These are phyloP conservation scores for Passiflora organensis DNA, from an alignment of 345 rosid species.

Conservation along the genomic window DNA sequence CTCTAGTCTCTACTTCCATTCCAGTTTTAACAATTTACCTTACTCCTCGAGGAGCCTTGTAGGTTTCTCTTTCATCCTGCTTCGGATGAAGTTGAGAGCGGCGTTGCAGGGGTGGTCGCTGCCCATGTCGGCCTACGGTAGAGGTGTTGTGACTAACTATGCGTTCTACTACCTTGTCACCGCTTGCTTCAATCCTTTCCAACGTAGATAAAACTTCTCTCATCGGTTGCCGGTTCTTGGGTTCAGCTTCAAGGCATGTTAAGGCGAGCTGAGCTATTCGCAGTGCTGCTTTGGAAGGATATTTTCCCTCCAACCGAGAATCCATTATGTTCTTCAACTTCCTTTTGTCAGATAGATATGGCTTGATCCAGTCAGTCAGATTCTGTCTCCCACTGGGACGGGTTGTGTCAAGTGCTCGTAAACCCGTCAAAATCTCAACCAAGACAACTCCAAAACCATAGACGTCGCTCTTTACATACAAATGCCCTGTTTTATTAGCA, in stretches of 20 bases:
- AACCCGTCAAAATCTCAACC: conserved; percentile 53
- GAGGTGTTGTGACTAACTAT: conserved; percentile 34
- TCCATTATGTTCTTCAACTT: conserved; percentile 43
- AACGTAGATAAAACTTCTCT: conserved; percentile 44
- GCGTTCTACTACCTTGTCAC: conserved; percentile 46
- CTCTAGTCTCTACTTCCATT: too few relatives aligned
- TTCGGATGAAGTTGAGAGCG: conserved; percentile 50
- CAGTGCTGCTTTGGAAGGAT: conserved; percentile 39
- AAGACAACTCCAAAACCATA: conserved; percentile 69
- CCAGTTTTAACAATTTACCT: too few relatives aligned
- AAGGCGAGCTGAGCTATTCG: conserved; percentile 38
- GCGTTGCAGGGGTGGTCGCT: conserved; percentile 38
- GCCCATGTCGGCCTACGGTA: conserved; percentile 22
- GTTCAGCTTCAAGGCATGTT: conserved; percentile 43
- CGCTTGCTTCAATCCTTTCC: conserved; percentile 49
- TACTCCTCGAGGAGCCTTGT: conserved; percentile 18
- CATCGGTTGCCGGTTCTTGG: conserved; percentile 53
- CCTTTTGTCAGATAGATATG: conserved; percentile 32
- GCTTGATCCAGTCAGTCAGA: conserved; percentile 53
- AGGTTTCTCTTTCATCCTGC: conserved; percentile 24
- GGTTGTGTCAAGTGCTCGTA: conserved; percentile 35
- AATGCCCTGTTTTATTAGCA: conserved; percentile 32
- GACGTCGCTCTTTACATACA: conserved; percentile 68
- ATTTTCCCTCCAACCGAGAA: conserved; percentile 43
- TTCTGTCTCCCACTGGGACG: conserved; percentile 40